These are phyloP conservation scores for Toxicodendron radicans DNA, from an alignment of 345 rosid genomes.

Conservation along the genomic window DNA sequence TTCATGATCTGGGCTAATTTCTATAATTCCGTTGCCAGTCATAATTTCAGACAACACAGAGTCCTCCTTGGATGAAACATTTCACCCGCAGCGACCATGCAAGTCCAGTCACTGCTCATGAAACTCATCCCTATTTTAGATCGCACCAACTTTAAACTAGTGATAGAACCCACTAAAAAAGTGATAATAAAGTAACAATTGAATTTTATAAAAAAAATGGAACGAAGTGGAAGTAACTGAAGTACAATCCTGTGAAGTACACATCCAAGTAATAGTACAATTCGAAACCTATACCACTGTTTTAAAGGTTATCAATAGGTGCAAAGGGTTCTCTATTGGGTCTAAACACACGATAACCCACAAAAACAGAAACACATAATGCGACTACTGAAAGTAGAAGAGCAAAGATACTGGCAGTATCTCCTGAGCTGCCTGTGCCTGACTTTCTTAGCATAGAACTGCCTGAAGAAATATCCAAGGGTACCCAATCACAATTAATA, in stretches of 20 bases:
- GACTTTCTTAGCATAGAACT: conserved; percentile 35
- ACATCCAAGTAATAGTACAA: conserved; percentile 28
- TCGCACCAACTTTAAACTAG: not conserved
- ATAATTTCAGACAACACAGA: no score
- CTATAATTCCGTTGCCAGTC: no score
- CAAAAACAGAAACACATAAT: conserved; percentile 59
- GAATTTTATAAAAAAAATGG: conserved; percentile 4
- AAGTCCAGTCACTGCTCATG: not conserved
- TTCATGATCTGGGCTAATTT: no score
- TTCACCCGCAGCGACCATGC: no score
- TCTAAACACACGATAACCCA: conserved; percentile 46
- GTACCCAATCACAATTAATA: conserved; percentile 82
- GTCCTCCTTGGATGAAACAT: no score
- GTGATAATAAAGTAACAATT: conserved; percentile 15
- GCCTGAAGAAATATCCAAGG: conserved; percentile 57
- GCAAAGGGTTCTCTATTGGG: conserved; percentile 38
- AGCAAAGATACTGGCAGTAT: conserved; percentile 54
- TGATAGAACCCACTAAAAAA: conserved; percentile 12
- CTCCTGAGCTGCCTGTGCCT: conserved; percentile 43
- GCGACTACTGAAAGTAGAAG: conserved; percentile 63
- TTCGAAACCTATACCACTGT: conserved; percentile 11
- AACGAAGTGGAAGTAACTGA: conserved; percentile 12
- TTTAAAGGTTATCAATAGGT: conserved; percentile 49
- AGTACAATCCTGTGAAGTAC: conserved; percentile 35
- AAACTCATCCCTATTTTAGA: not conserved